Evolutionary conservation across 2,329 filamentous ascomycete species (phyloP).

Genomic region (Emydomyces testavorans): DNA sequence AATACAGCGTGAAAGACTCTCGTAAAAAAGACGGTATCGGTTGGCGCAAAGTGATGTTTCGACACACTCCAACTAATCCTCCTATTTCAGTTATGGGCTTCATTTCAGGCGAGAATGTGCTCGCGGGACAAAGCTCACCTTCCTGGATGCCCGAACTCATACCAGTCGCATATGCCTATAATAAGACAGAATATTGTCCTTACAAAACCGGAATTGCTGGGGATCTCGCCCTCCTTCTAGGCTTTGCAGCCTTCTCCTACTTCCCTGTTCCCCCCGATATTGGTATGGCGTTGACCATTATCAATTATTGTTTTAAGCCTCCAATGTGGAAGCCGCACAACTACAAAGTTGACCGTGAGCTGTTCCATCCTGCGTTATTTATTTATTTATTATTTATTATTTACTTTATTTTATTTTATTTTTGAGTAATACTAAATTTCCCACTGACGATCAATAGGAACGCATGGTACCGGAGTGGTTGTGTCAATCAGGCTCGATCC

Average conservation of each 20-base stretch:
- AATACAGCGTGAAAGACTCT: conserved; percentile 1
- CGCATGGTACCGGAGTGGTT: conserved; percentile 12
- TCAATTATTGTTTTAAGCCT: conserved; percentile 14
- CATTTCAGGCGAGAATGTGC: conserved; percentile 8
- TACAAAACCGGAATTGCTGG: conserved; percentile 15
- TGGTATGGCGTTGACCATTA: neutral
- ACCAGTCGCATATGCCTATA: conserved; percentile 14
- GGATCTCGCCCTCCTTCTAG: conserved; percentile 18
- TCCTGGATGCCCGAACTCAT: conserved; percentile 20
- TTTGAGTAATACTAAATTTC: neutral
- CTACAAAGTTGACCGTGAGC: conserved; percentile 14
- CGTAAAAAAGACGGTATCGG: conserved; percentile 4
- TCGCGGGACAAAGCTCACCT: conserved; percentile 16
- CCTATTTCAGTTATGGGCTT: conserved; percentile 16
- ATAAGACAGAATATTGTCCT: neutral
- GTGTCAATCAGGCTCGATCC: conserved; percentile 13
- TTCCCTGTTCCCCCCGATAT: neutral
- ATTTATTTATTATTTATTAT: no score
- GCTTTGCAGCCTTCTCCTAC: conserved; percentile 19
- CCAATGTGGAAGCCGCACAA: conserved; percentile 16
- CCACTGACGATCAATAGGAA: conserved; percentile 9
- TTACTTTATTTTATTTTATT: no score
- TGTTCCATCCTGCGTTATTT: neutral
- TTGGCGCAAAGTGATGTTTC: conserved; percentile 16
- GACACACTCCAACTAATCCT: neutral